These are phyloP conservation scores for Penicillium polonicum DNA, from an alignment of 2,329 filamentous ascomycete species.

Conservation along the genomic window DNA sequence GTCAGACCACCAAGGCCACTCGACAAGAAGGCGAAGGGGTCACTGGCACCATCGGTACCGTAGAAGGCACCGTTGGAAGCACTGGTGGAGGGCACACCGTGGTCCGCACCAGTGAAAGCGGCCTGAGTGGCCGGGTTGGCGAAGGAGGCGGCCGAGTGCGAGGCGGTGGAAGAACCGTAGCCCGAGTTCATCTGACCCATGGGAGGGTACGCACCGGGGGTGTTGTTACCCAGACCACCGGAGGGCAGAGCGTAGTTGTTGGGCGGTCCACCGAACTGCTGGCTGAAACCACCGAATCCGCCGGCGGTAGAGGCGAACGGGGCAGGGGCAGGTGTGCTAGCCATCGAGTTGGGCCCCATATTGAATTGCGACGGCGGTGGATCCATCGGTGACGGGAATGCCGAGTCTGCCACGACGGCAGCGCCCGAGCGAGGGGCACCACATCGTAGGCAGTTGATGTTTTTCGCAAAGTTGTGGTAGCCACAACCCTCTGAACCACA, in stretches of 20 bases:
- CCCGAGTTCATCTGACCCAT: constrained; percentile 69
- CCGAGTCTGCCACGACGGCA: constrained; percentile 89
- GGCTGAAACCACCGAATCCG: constrained; percentile 66
- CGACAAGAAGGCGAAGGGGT: constrained; percentile 65
- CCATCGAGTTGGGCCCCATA: constrained; percentile 86
- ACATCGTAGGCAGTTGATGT: constrained; percentile 94
- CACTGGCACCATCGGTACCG: constrained; percentile 52
- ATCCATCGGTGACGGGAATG: constrained; percentile 88
- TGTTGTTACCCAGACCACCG: constrained; percentile 66
- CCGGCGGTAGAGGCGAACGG: constrained; percentile 69
- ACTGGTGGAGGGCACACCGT: constrained; percentile 74
- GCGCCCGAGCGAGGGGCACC: constrained; percentile 92
- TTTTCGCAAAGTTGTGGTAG: constrained; percentile 99
- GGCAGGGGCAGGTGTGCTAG: constrained; percentile 74
- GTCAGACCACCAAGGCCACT: constrained; percentile 59
- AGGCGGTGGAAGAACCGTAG: constrained; percentile 71
- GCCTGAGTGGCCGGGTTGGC: constrained; percentile 92
- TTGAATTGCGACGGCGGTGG: constrained; percentile 75
- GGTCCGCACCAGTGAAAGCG: constrained; percentile 85
- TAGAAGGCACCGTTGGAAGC: constrained; percentile 74
- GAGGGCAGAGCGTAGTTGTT: constrained; percentile 89
- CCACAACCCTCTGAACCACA: constrained; percentile 95
- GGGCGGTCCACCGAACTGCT: constrained; percentile 78
- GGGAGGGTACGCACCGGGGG: constrained; percentile 74
- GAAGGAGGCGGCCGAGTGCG: constrained; percentile 82